Conservation (phyloP, 164 flowering plant species). For the Magnolia kwangsiensis region DNA sequence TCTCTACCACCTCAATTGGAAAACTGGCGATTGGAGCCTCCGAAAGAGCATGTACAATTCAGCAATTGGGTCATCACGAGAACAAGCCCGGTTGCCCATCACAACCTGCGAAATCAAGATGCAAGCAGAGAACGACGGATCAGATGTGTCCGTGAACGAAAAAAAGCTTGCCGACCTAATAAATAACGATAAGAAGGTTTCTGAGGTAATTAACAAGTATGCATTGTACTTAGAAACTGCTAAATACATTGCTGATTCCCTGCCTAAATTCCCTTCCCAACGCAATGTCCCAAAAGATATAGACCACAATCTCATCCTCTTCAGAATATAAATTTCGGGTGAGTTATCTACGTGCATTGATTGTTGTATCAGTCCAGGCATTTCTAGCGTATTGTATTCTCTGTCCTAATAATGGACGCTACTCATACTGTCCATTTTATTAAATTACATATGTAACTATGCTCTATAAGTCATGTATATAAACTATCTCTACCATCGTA, state of each 20-base stretch:
- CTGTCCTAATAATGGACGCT: too few species aligned
- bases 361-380: too few species aligned
- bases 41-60: constrained; percentile 17
- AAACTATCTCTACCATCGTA: too few species aligned
- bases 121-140: background rate
- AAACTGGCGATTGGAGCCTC: constrained; percentile 58
- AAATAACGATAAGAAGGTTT: background rate
- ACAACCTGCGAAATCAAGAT: background rate
- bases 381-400: too few species aligned
- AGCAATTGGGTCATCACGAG: background rate
- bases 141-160: background rate
- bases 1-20: constrained; percentile 58
- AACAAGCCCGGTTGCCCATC: background rate
- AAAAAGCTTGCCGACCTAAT: too few species aligned
- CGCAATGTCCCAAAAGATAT: constrained; percentile 37
- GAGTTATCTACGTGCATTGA: too few species aligned
- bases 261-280: constrained; percentile 49
- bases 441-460: too few species aligned
- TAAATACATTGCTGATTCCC: constrained; percentile 30
- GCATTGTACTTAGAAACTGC: constrained; percentile 44
- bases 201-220: constrained; percentile 13
- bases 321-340: constrained; percentile 29
- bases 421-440: too few species aligned
- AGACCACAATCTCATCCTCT: constrained; percentile 34
- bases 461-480: too few species aligned